Percentiles rank a stretch among this genome's conserved stretches.
Evolutionary conservation across 176 grass and related monocot genomes (phyloP).

Genomic region (Carex littledalei): DNA sequence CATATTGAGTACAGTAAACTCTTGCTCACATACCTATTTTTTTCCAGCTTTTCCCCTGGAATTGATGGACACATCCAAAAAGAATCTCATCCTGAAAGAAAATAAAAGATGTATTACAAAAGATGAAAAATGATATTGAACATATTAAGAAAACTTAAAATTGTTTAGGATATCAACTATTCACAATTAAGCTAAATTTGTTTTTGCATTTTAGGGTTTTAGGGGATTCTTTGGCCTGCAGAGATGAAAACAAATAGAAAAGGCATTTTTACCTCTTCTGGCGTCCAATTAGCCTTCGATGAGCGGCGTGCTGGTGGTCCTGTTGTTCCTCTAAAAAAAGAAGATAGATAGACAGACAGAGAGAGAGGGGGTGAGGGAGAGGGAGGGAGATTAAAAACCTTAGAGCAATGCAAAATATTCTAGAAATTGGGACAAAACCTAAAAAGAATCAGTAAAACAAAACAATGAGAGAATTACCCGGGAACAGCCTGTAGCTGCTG

Average conservation of each 20-base stretch:
- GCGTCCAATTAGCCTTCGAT: conserved; percentile 87
- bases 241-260: not conserved
- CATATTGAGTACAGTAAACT: not conserved
- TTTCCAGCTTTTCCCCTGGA: conserved; percentile 93
- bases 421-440: not conserved
- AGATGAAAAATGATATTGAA: not conserved
- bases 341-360: not conserved
- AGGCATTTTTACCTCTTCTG: conserved; percentile 64
- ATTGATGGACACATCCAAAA: conserved; percentile 59
- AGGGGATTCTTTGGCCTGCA: not conserved
- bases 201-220: not conserved
- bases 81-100: conserved; percentile 72
- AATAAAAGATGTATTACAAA: conserved; percentile 25
- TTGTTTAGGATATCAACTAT: not conserved
- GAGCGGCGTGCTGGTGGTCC: conserved; percentile 82
- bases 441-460: not conserved
- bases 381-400: not conserved
- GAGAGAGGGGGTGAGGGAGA: no score
- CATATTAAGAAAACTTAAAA: not conserved
- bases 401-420: not conserved
- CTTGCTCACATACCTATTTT: conserved; percentile 60
- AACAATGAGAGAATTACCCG: conserved; percentile 8
- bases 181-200: not conserved
- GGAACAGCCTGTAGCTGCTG: conserved; percentile 1
- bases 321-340: conserved; percentile 60